Percentiles rank a stretch among this genome's conserved stretches.
Conservation (phyloP, 495 filamentous ascomycete species). For the Talaromyces wortmannii region DNA sequence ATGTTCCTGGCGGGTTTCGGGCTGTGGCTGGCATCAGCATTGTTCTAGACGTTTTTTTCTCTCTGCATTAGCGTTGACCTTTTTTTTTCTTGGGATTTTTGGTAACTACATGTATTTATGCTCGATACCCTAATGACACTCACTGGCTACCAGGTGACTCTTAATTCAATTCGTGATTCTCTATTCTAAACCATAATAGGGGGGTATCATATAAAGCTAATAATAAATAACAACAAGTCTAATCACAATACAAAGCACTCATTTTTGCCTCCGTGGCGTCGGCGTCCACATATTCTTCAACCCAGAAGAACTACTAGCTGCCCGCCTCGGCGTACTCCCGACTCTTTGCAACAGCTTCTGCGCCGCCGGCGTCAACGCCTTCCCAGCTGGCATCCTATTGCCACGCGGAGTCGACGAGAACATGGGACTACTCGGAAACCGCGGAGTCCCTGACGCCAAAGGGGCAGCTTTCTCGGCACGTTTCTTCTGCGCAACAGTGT, state of each 20-base stretch:
- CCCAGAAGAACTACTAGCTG: constrained; percentile 21
- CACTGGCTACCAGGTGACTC: no score
- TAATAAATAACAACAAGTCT: not conserved
- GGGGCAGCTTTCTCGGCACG: constrained; percentile 40
- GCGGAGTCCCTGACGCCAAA: constrained; percentile 33
- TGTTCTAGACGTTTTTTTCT: not conserved
- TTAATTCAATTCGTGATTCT: no score
- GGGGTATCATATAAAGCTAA: not conserved
- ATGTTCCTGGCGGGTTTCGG: not conserved
- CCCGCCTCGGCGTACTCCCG: constrained; percentile 37
- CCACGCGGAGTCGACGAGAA: constrained; percentile 9
- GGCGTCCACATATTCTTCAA: constrained; percentile 51
- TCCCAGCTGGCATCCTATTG: constrained; percentile 6
- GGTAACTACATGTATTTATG: not conserved
- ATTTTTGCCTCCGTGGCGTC: constrained; percentile 37
- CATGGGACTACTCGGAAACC: constrained; percentile 71
- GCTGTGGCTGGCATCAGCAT: not conserved
- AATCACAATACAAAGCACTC: not conserved
- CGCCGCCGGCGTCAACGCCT: constrained; percentile 62
- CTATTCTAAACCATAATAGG: no score
- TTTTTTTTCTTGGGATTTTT: not conserved
- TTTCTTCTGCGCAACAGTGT: constrained; percentile 69
- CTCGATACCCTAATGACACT: not conserved
- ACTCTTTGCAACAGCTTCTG: constrained; percentile 68
- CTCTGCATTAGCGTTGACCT: not conserved